These are phyloP conservation scores for Prunus kanzakura DNA, from an alignment of 306 rosid genomes.

Conservation along the genomic window DNA sequence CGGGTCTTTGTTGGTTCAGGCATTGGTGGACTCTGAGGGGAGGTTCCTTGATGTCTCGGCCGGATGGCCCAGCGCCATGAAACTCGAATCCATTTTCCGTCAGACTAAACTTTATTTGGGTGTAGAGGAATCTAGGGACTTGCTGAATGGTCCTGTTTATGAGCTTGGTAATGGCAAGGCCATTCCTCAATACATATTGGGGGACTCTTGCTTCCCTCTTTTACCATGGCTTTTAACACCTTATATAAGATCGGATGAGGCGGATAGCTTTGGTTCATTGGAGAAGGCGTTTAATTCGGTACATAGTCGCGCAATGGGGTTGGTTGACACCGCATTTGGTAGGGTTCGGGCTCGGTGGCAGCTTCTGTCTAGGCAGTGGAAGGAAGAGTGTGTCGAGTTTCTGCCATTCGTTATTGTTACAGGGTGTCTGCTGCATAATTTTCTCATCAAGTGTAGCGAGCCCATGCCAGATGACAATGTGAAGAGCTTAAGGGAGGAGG, in stretches of 20 bases:
- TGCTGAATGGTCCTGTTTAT: slow-evolving; percentile 49
- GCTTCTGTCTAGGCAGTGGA: slow-evolving; percentile 66
- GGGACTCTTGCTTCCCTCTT: slow-evolving; percentile 72
- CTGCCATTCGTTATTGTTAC: slow-evolving; percentile 68
- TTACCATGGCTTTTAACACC: slow-evolving; percentile 89
- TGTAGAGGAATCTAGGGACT: slow-evolving; percentile 57
- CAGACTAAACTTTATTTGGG: slow-evolving; percentile 61
- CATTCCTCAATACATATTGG: slow-evolving; percentile 70
- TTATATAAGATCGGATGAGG: slow-evolving; percentile 47
- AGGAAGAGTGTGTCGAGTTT: slow-evolving; percentile 56
- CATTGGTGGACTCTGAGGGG: slow-evolving; percentile 73
- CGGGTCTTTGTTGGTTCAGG: slow-evolving; percentile 55
- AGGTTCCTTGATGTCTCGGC: slow-evolving; percentile 80
- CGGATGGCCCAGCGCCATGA: slow-evolving; percentile 74
- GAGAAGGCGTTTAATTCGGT: slow-evolving; percentile 55
- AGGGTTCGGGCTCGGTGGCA: slow-evolving; percentile 56
- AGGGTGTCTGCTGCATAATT: slow-evolving; percentile 78
- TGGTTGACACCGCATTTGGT: slow-evolving; percentile 50
- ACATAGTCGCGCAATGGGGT: slow-evolving; percentile 50
- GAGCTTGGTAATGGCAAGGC: slow-evolving; percentile 45
- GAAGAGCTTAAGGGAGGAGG: slow-evolving; percentile 23
- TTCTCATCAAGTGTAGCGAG: slow-evolving; percentile 59
- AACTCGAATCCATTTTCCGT: slow-evolving; percentile 51
- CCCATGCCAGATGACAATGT: slow-evolving; percentile 26
- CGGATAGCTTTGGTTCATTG: slow-evolving; percentile 41